phyloP scores from a whole-genome alignment of 75 land plant species.

The Adiantum capillusveneris region DNA sequence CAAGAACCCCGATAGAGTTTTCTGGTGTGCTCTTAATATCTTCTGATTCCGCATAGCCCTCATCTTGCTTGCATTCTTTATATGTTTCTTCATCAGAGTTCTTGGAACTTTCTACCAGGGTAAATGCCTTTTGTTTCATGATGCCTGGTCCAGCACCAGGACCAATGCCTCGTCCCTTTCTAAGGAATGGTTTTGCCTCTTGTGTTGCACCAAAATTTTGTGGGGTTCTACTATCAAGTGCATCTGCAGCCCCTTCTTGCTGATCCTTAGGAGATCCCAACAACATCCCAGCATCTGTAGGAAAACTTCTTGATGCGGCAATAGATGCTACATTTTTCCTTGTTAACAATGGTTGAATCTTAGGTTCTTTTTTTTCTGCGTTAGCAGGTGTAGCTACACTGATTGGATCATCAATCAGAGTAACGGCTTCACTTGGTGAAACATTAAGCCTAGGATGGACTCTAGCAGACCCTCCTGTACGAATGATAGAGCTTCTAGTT shows the following conservation, averaged over 20 bases:
- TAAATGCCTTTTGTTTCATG: constrained; percentile 31
- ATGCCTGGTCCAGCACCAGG: constrained; percentile 47
- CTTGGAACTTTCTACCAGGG: constrained; percentile 24
- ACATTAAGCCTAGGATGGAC: background rate
- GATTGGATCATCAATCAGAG: background rate
- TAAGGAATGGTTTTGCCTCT: constrained; percentile 60
- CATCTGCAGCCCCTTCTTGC: constrained; percentile 1
- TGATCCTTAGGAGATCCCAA: background rate
- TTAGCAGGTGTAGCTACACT: background rate
- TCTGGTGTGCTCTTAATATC: too few species aligned
- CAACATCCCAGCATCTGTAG: background rate
- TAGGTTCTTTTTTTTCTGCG: background rate
- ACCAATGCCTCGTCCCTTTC: constrained; percentile 70
- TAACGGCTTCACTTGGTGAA: background rate
- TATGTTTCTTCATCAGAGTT: background rate
- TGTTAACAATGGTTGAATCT: background rate
- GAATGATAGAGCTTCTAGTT: background rate
- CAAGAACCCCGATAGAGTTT: too few species aligned
- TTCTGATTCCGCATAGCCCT: too few species aligned
- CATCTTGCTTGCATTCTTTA: background rate
- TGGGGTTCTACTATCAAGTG: background rate
- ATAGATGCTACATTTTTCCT: background rate
- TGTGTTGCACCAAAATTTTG: background rate
- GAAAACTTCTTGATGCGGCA: background rate
- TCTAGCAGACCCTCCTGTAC: background rate